Base-by-base conservation (phyloP, 2,329 filamentous ascomycete genomes). In the Xylaria sp. region DNA sequence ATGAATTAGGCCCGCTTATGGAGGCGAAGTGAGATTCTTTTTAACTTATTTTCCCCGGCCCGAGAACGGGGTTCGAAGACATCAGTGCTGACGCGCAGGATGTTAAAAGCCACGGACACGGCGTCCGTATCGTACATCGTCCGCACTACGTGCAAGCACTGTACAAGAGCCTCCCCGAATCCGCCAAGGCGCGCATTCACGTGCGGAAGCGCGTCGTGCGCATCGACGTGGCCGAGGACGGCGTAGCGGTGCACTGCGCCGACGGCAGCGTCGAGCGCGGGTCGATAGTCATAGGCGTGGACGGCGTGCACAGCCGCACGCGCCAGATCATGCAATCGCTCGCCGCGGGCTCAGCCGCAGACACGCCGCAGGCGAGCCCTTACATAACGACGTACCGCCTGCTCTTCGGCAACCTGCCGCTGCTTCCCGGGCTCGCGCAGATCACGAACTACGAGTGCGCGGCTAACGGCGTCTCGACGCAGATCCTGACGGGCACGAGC, bases 251-350 rank as follows among this genome's bases (percentile, higher is more conserved):
- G 3, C 66, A 70, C 37, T 79, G 80, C 6, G 66, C 70, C 3
- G 82, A 84, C 66, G 80, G 81, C 0, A 74, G 72, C 2, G 69
- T 73, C 2, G 78, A 81, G 64, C 66, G 68, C 1, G 83, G 79
- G 0, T 80, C 81, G 52, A 75, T 85, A 13, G 69, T 84, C 5
- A 74, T 84, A 25, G 83, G 83, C 18, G 79, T 80, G 8, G 82
- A 84, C 71, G 83, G 83, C 3, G 80, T 83, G 6, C 78, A 82
- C 56, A 83, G 81, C 70, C 73, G 71, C 9, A 75, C 79, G 5
- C 77, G 80, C 4, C 65, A 73, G 44, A 73, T 77, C 51, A 81
- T 83, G 75, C 74, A 76, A 44, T 70, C 73, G n/a, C 54, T 75
- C 46, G 69, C 63, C 1, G 55, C 56, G 23, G 73, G 68, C 13